Percentiles rank a stretch among this genome's conserved stretches.
Conservation (phyloP, 805 yeast species). For the Starmerella floris region DNA sequence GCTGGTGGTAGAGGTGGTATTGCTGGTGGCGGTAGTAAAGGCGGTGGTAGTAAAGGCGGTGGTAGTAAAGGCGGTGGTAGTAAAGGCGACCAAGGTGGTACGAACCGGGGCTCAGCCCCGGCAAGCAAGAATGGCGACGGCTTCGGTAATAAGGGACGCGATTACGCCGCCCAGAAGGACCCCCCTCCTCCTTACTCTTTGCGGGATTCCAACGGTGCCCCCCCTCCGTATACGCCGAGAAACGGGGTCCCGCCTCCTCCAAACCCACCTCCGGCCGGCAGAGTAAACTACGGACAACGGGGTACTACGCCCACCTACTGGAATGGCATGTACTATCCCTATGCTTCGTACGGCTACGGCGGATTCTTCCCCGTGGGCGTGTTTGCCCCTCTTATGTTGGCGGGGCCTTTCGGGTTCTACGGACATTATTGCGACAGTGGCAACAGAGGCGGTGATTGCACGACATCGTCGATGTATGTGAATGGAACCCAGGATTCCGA, state of each 20-base stretch:
- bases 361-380: conserved; percentile 1
- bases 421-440: conserved; percentile 6
- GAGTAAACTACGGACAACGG: conserved; percentile 4
- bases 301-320: conserved; percentile 5
- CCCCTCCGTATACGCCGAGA: conserved; percentile 6
- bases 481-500: conserved; percentile 4
- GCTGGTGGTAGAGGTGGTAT: background rate
- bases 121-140: background rate
- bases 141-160: background rate
- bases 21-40: background rate
- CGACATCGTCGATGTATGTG: conserved; percentile 4
- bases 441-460: conserved; percentile 2
- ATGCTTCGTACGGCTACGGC: conserved; percentile 6
- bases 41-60: background rate
- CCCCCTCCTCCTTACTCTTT: conserved; percentile 1
- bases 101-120: background rate
- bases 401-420: conserved; percentile 13
- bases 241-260: background rate
- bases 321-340: conserved; percentile 13
- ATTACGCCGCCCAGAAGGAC: background rate
- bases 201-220: background rate
- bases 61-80: background rate
- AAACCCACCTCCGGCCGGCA: conserved; percentile 4
- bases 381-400: conserved; percentile 8
- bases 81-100: background rate